Evolutionary conservation across 2,329 filamentous ascomycete genomes (phyloP), one percentile per base, ranked within the genome.

Genomic region (Paecilomyces dactylethromorphus): DNA sequence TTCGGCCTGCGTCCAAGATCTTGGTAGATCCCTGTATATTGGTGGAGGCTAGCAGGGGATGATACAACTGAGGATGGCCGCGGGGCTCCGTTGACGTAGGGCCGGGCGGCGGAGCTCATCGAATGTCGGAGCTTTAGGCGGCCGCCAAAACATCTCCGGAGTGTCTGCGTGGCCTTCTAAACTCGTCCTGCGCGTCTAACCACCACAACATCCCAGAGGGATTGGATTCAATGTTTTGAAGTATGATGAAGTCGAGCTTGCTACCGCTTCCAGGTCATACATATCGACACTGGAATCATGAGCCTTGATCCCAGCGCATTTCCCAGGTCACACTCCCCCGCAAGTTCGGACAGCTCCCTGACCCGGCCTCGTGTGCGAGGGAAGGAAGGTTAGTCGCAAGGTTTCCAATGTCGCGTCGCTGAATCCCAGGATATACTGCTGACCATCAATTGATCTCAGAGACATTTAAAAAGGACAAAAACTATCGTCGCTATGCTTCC

Each of bases 401-500:
- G 13, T 18, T 52, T 33, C 15, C 22, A 49, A 22, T 1, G 7
- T 21, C 21, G 8, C 11, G n/a, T 35, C 18, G 13, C 13, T 22
- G 12, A 24, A 13, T 21, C 11, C 6, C 2, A 22, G 33, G 0
- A 32, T 18, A 10, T 32, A 55, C 33, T 52, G 39, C 57, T 59
- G 10, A 59, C 24, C 15, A 26, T 49, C 12, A 7, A 35, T 54
- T 53, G 31, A 21, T 24, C 15, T 12, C 56, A 77, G 74, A 74
- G 12, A 68, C 69, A 35, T 58, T 75, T 50, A 77, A 81, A 66
- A 85, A 84, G 66, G 84, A 88, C 69, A 88, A 87, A 65, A 79
- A 76, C 60, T 93, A 91, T 72, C 91, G 92, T 65, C 89, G 92
- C 74, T 99, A 97, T 84, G 91, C 92, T 52, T 85, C 88, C 54